Evolutionary conservation across 2,329 filamentous ascomycete species (phyloP).

Genomic region (Keithomyces neogunnii): DNA sequence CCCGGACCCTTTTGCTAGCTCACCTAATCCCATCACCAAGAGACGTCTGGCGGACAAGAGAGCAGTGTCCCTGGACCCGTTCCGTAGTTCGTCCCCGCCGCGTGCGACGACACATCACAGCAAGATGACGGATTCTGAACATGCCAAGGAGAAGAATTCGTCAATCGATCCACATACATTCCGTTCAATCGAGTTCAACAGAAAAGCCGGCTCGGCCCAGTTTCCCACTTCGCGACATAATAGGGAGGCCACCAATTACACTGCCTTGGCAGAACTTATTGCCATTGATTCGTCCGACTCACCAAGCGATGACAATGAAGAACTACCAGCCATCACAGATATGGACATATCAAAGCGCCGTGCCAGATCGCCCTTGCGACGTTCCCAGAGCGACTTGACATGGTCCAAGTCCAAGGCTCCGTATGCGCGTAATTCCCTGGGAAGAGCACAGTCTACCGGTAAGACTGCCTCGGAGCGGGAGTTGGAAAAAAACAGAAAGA

Average conservation of each 20-base stretch:
- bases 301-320: constrained; percentile 32
- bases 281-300: constrained; percentile 26
- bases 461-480: constrained; percentile 6
- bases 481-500: constrained; percentile 46
- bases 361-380: constrained; percentile 16
- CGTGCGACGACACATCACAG: background rate
- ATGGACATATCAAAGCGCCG: constrained; percentile 24
- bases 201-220: background rate
- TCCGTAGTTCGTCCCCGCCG: constrained; percentile 8
- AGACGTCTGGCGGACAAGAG: background rate
- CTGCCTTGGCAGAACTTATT: constrained; percentile 17
- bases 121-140: background rate
- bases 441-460: constrained; percentile 34
- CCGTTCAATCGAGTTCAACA: background rate
- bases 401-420: constrained; percentile 12
- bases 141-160: background rate
- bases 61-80: constrained; percentile 11
- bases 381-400: constrained; percentile 23
- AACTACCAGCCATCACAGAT: constrained; percentile 38
- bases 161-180: background rate
- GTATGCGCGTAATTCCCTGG: constrained; percentile 31
- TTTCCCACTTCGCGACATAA: background rate
- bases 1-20: constrained; percentile 27
- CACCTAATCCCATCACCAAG: constrained; percentile 12
- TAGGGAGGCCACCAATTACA: background rate